A percentile compares a stretch with the other conserved stretches of the same genome.
These are phyloP conservation scores for Bondarzewia mesenterica DNA, from an alignment of 1,284 basidiomycete species.

Conservation along the genomic window DNA sequence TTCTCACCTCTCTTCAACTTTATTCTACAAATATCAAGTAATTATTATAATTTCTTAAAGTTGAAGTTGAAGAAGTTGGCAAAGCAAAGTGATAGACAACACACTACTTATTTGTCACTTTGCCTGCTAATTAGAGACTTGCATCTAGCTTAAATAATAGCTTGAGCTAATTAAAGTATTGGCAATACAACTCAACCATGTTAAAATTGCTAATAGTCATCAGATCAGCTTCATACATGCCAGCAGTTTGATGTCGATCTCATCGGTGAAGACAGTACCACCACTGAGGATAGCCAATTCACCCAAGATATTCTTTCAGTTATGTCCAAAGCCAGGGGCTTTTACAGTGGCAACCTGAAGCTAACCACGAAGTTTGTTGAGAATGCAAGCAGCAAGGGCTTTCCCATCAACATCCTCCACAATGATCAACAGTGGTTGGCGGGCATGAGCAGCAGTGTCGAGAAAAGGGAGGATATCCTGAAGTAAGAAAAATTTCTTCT, in stretches of 20 bases:
- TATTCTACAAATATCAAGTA: no score
- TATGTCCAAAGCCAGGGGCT: conserved; percentile 98
- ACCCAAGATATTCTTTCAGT: conserved; percentile 96
- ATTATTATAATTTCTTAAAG: no score
- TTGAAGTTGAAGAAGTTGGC: no score
- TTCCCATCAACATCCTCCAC: conserved; percentile 98
- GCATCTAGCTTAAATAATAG: no score
- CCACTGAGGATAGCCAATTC: conserved; percentile 97
- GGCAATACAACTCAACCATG: no score
- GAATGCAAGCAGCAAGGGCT: conserved; percentile 93
- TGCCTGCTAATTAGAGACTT: no score
- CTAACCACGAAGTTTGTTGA: conserved; percentile 98
- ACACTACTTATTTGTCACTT: no score
- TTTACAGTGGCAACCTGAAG: conserved; percentile 91
- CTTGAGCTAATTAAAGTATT: no score
- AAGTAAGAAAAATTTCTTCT: conserved; percentile 96
- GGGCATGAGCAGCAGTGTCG: conserved; percentile 85
- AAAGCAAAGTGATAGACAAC: no score
- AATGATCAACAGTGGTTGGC: conserved; percentile 91
- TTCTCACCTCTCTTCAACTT: no score
- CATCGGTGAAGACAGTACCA: conserved; percentile 96
- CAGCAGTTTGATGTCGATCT: conserved; percentile 98
- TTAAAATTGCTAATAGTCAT: no score
- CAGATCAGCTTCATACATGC: no score
- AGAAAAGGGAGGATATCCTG: conserved; percentile 95